A percentile compares a stretch with the other conserved stretches of the same genome.
phyloP scores from a whole-genome alignment of 2,329 filamentous ascomycete genomes.

The Drechslerella stenobrocha region DNA sequence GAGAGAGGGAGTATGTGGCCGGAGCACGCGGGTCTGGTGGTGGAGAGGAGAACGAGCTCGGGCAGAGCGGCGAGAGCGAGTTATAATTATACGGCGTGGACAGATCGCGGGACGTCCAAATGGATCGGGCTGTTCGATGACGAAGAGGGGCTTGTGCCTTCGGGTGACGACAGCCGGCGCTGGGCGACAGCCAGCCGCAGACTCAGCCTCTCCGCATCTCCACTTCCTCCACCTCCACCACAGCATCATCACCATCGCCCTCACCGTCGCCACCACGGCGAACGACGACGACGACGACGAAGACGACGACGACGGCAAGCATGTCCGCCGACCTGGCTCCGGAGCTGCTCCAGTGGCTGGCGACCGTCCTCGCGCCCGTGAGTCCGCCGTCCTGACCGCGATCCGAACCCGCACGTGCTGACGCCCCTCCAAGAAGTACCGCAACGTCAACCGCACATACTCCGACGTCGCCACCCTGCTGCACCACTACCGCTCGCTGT shows the following conservation, averaged over 20 bases:
- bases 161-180: slow-evolving; percentile 19
- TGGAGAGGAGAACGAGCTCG: not conserved
- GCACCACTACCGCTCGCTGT: slow-evolving; percentile 74
- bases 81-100: not conserved
- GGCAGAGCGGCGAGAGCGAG: slow-evolving; percentile 2
- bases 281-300: no score
- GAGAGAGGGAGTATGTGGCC: slow-evolving; percentile 4
- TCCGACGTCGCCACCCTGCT: slow-evolving; percentile 84
- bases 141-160: slow-evolving; percentile 17
- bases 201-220: not conserved
- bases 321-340: slow-evolving; percentile 41
- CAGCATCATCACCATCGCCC: not conserved
- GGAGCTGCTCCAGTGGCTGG: slow-evolving; percentile 45
- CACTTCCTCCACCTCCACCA: not conserved
- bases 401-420: not conserved
- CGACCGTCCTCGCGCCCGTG: slow-evolving; percentile 42
- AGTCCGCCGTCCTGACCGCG: slow-evolving; percentile 1
- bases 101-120: no score
- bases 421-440: slow-evolving; percentile 71
- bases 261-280: not conserved
- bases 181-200: no score
- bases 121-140: not conserved
- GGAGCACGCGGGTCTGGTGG: slow-evolving; percentile 14
- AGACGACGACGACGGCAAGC: slow-evolving; percentile 4
- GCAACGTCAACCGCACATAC: slow-evolving; percentile 89